A percentile compares a stretch with the other conserved stretches of the same genome.
phyloP scores from a whole-genome alignment of 2,329 filamentous ascomycete genomes.

The Blumeria hordei region DNA sequence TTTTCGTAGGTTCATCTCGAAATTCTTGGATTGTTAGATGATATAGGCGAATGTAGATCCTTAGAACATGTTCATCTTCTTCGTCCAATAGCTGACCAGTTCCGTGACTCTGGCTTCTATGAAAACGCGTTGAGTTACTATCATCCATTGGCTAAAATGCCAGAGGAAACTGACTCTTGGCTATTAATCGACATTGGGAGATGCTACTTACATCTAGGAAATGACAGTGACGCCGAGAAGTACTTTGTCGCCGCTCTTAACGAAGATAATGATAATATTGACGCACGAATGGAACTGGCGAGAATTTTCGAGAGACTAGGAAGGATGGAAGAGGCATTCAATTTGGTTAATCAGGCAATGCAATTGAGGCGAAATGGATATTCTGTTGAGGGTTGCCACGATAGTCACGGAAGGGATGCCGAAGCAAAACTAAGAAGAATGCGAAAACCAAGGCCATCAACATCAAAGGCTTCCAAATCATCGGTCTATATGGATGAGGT shows the following conservation, averaged over 20 bases:
- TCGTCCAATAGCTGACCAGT: constrained; percentile 38
- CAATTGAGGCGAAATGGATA: constrained; percentile 25
- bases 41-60: constrained; percentile 24
- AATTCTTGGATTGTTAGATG: constrained; percentile 40
- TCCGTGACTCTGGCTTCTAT: constrained; percentile 25
- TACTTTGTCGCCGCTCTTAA: constrained; percentile 54
- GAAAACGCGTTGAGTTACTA: constrained; percentile 33
- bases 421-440: neutral
- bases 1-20: constrained; percentile 33
- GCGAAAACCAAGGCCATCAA: neutral
- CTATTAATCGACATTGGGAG: constrained; percentile 21
- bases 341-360: constrained; percentile 53
- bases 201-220: constrained; percentile 42
- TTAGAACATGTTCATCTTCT: constrained; percentile 58
- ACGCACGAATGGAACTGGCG: constrained; percentile 56
- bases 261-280: constrained; percentile 44
- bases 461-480: neutral
- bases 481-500: constrained; percentile 1
- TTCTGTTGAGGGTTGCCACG: neutral
- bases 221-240: constrained; percentile 47
- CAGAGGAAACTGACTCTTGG: constrained; percentile 23
- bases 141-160: constrained; percentile 25
- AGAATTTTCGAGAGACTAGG: constrained; percentile 61
- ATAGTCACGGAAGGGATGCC: neutral
- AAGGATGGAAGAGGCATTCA: constrained; percentile 51